Evolutionary conservation across 768 basidiomycete species (phyloP), one percentile per base, ranked within the genome.

Genomic region (Lactifluus pinguis): DNA sequence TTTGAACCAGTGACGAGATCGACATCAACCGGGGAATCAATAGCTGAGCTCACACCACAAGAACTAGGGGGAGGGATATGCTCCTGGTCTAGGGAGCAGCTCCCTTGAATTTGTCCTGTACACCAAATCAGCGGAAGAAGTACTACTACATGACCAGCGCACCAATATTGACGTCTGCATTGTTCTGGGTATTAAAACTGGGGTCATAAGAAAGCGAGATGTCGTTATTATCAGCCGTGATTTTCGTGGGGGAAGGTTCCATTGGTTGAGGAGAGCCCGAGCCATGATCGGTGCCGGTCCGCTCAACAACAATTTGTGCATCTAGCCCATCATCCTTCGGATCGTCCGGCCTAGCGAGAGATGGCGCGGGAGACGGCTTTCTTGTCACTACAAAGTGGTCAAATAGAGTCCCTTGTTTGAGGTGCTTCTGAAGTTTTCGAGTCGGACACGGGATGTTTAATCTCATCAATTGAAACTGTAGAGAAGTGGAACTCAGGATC

Each of bases 351-450:
- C 32, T 36, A 30, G 52, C 7, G 29, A 19, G 32, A 34, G 39
- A 34, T n/a, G 39, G 29, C 2, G 39, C 39, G 1, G 61, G 57
- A 1, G 56, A 48, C 13, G 30, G n/a, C 17, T 49, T 38, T 49
- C 52, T 57, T 15, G 34, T 54, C 32, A 49, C 52, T 19, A 59
- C 21, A 25, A 56, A 57, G 14, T 66, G 47, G 58, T 60, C 59
- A 47, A 61, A 65, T 53, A 68, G 66, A 64, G 71, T 70, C 61
- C 65, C 67, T 70, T 71, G 68, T 66, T 67, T 59, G 41, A 54
- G 19, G 10, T 57, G 64, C 50, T 29, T 59, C 61, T 57, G 52
- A n/a, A 34, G 21, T 45, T 38, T 10, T 13, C 38, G 38, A 3
- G 14, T 47, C 10, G 10, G 14, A 11, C 14, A 11, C 17, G 1